phyloP scores from a whole-genome alignment of 1,139 yeast genomes.

The Yamadazyma diospyri region DNA sequence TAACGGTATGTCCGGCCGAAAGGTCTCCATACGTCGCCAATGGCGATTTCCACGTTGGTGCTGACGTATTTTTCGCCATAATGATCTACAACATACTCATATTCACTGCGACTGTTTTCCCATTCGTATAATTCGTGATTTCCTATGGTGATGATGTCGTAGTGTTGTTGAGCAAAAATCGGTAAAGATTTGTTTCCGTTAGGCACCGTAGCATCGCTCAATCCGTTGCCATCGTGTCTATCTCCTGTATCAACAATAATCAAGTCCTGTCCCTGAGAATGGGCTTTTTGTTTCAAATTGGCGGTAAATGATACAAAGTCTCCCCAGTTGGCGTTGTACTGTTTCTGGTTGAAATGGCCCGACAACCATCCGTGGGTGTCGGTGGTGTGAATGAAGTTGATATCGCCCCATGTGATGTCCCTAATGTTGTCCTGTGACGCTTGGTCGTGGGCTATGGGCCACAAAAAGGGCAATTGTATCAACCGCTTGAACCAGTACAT shows the following conservation, averaged over 20 bases:
- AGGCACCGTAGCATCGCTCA: constrained; percentile 72
- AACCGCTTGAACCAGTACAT: constrained; percentile 7
- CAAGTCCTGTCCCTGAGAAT: constrained; percentile 52
- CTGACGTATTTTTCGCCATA: constrained; percentile 68
- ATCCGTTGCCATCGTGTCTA: constrained; percentile 91
- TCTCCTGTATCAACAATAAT: constrained; percentile 87
- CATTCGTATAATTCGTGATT: constrained; percentile 88
- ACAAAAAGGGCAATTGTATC: constrained; percentile 4
- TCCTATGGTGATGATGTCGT: constrained; percentile 82
- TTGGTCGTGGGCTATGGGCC: not conserved
- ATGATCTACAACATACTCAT: constrained; percentile 50
- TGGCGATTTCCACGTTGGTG: constrained; percentile 73
- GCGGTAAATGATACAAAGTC: constrained; percentile 71
- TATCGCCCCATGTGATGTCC: constrained; percentile 58
- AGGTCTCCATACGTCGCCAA: constrained; percentile 50
- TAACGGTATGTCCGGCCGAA: constrained; percentile 68
- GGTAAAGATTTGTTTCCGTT: constrained; percentile 64
- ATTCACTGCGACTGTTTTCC: constrained; percentile 66
- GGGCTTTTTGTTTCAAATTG: constrained; percentile 47
- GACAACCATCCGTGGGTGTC: constrained; percentile 96
- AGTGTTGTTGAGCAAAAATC: constrained; percentile 63
- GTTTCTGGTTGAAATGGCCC: constrained; percentile 76
- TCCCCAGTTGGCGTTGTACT: constrained; percentile 89
- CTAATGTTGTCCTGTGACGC: not conserved
- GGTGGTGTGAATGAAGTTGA: constrained; percentile 88